Base-by-base conservation (phyloP, 768 basidiomycete species). In the Suillus decipiens region DNA sequence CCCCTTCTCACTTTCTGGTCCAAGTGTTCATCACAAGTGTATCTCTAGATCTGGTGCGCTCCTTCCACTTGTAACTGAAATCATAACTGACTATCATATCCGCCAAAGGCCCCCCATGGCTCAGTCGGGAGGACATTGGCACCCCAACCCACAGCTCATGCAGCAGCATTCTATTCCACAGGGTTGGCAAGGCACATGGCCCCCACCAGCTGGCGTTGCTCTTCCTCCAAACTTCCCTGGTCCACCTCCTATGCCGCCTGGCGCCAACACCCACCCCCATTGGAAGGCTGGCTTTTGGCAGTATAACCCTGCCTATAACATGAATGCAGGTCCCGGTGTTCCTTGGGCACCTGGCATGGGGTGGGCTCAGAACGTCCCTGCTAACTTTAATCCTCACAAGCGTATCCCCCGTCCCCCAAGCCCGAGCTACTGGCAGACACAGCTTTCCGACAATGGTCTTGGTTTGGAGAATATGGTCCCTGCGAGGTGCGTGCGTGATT, bases 401-500 rank as follows among this genome's bases (percentile, higher is more conserved):
- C 85, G 86, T 22, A 69, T 78, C 12, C 81, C 85, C n/a, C 84
- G 81, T 48, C 81, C 82, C 0, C 84, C 88, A 5, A 87, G 87
- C 66, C 82, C 84, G 2, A 86, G 84, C 62, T 92, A 92, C 72
- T 84, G 88, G 71, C 81, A 82, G 3, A 84, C 83, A 4, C 72
- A 81, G 68, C 72, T 92, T 33, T 69, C 77, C 1, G 80, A 87
- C 56, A 92, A 92, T 71, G 86, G 86, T 0, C 75, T 92, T 5
- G 87, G 86, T 37, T 78, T 92, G 24, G 77, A 82, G 64, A 81
- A 84, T 59, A 89, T 90, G 87, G 80, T 88, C 48, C 82, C 84
- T 61, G 71, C 68, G 66, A 80, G 81, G 89, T 89, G 68, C 65
- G 86, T 82, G 43, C 37, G 24, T 28, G 22, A 24, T 54, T 56